Conservation (phyloP, 768 basidiomycete species). For the Leccinellum albellum region DNA sequence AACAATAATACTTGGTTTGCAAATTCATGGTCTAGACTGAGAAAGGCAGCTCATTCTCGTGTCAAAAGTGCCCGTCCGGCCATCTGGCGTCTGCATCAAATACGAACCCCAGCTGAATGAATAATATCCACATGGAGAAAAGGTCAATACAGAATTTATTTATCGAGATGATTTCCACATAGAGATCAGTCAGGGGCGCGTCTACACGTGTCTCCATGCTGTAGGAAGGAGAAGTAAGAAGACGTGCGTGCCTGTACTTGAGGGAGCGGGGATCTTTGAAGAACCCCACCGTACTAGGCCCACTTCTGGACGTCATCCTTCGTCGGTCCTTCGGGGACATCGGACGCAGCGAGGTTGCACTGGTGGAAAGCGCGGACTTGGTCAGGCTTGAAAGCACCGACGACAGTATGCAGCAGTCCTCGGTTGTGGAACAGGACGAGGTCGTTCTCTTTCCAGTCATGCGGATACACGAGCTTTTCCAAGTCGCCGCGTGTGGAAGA, state of each 20-base stretch:
- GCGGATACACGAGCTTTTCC: slow-evolving; percentile 69
- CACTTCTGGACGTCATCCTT: slow-evolving; percentile 42
- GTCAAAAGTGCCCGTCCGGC: no score
- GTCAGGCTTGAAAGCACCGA: slow-evolving; percentile 54
- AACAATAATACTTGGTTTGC: neutral
- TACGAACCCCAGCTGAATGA: neutral
- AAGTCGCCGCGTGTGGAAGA: neutral
- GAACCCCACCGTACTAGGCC: slow-evolving; percentile 27
- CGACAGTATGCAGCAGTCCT: slow-evolving; percentile 63
- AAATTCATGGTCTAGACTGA: slow-evolving; percentile 16
- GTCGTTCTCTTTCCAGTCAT: slow-evolving; percentile 75
- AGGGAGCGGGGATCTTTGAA: neutral
- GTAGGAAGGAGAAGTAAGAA: neutral
- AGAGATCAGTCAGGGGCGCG: neutral
- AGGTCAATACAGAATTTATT: neutral
- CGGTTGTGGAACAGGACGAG: slow-evolving; percentile 73
- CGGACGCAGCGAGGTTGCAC: slow-evolving; percentile 55
- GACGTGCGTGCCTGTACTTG: neutral
- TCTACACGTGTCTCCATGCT: slow-evolving; percentile 1
- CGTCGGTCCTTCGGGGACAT: slow-evolving; percentile 45
- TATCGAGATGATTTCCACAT: neutral
- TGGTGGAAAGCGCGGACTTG: slow-evolving; percentile 52
- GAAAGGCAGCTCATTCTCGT: slow-evolving; percentile 5
- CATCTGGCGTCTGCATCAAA: neutral
- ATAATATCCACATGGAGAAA: neutral